Percentiles rank a stretch among this genome's conserved stretches.
phyloP scores from a whole-genome alignment of 2,329 filamentous ascomycete species.

The Apiospora arundinis region DNA sequence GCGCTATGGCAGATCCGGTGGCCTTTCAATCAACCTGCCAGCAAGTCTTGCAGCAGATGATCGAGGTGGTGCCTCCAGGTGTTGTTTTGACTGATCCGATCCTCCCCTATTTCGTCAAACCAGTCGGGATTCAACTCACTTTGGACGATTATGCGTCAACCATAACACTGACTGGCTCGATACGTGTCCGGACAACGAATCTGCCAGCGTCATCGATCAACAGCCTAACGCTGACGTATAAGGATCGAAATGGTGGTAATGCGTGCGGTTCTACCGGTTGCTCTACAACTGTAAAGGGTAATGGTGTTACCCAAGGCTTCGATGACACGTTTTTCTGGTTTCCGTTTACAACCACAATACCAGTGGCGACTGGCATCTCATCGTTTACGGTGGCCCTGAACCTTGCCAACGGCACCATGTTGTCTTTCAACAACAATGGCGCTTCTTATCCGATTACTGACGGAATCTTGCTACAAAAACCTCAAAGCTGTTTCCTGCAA shows the following conservation, averaged over 20 bases:
- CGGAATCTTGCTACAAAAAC: slow-evolving; percentile 58
- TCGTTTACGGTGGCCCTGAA: slow-evolving; percentile 63
- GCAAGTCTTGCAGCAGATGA: slow-evolving; percentile 63
- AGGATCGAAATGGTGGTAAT: slow-evolving; percentile 57
- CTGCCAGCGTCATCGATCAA: slow-evolving; percentile 49
- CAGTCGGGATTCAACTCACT: slow-evolving; percentile 61
- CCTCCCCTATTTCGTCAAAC: slow-evolving; percentile 64
- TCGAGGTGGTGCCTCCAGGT: slow-evolving; percentile 61
- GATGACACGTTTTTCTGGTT: slow-evolving; percentile 64
- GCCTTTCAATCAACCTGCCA: slow-evolving; percentile 56
- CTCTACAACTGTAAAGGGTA: slow-evolving; percentile 51
- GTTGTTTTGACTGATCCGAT: slow-evolving; percentile 60
- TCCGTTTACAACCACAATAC: slow-evolving; percentile 56
- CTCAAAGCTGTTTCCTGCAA: slow-evolving; percentile 61
- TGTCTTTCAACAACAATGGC: slow-evolving; percentile 63
- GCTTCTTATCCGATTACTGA: slow-evolving; percentile 61
- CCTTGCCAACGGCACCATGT: slow-evolving; percentile 51
- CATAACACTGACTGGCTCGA: slow-evolving; percentile 59
- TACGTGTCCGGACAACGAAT: slow-evolving; percentile 62
- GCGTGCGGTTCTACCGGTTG: slow-evolving; percentile 51
- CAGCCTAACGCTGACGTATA: slow-evolving; percentile 60
- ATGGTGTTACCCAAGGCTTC: slow-evolving; percentile 59
- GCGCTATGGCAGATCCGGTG: slow-evolving; percentile 49
- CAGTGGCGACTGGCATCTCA: slow-evolving; percentile 65
- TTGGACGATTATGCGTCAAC: slow-evolving; percentile 54